Evolutionary conservation across 805 yeast genomes (phyloP), one percentile per base, ranked within the genome.

Genomic region (Candida ascalaphidarum): DNA sequence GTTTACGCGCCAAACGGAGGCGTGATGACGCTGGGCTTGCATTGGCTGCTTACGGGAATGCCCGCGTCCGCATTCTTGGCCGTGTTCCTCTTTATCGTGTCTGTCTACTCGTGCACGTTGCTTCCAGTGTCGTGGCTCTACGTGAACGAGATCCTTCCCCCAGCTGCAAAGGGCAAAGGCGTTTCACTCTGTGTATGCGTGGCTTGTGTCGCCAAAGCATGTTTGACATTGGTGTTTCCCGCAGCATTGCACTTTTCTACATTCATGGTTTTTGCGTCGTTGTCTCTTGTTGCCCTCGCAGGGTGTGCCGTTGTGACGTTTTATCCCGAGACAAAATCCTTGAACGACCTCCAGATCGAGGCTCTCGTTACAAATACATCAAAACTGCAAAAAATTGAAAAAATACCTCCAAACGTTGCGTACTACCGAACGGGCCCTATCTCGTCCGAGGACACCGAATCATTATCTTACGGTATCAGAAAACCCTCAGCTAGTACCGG

Each of bases 121-220:
- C 50, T 66, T 1, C 59, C 74, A 22, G 62, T 61, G 3, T 61
- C 73, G 19, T 63, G 69, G 70, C 43, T 72, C 14, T 71, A 68
- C 39, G 58, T 70, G 4, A 59, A 63, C 27, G 79, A 73, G 37
- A 46, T 70, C 4, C 58, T 73, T 23, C 71, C 72, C 1, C 46
- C 47, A 1, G 48, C 49, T 16, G 62, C 68, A 1, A 62, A 71
- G 34, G 49, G 67, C 1, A 68, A 65, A 37, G 74, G 74, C 0
- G 46, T 63, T 16, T 53, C 73, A 0, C 35, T 69, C 4, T 61
- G 71, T 25, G 61, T 67, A 62, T 46, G 65, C 15, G 44, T n/a
- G n/a, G n/a, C n/a, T n/a, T n/a, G n/a, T n/a, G n/a, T n/a, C n/a
- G n/a, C 17, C 25, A 17, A 5, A 11, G 7, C 5, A 11, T 9